phyloP scores from a whole-genome alignment of 2,329 filamentous ascomycete genomes.

The Fonsecaea pugnacius region DNA sequence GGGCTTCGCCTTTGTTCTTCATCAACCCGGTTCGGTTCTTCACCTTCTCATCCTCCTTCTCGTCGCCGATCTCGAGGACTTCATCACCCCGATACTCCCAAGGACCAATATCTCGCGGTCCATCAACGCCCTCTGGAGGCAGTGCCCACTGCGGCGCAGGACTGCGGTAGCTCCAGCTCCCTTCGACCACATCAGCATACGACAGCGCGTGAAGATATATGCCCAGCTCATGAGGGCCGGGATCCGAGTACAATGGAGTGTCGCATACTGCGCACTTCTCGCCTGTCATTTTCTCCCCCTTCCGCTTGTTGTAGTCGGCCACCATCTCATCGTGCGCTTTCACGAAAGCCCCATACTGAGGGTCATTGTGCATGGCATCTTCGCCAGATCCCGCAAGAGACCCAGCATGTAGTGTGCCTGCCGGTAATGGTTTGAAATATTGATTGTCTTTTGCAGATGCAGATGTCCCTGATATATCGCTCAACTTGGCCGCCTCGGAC shows the following conservation, averaged over 20 bases:
- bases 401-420: slow-evolving; percentile 43
- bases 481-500: slow-evolving; percentile 28
- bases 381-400: slow-evolving; percentile 18
- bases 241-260: slow-evolving; percentile 91
- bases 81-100: slow-evolving; percentile 47
- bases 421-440: slow-evolving; percentile 29
- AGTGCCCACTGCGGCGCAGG: slow-evolving; percentile 84
- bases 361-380: slow-evolving; percentile 29
- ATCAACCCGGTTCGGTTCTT: slow-evolving; percentile 32
- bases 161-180: slow-evolving; percentile 85
- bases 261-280: slow-evolving; percentile 78
- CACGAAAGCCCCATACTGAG: slow-evolving; percentile 32
- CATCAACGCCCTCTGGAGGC: slow-evolving; percentile 72
- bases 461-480: slow-evolving; percentile 10
- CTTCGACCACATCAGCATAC: slow-evolving; percentile 77
- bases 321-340: slow-evolving; percentile 75
- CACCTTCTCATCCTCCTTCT: slow-evolving; percentile 37
- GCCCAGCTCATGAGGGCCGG: slow-evolving; percentile 83
- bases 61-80: slow-evolving; percentile 44
- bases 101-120: slow-evolving; percentile 68
- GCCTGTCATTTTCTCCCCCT: slow-evolving; percentile 92
- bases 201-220: slow-evolving; percentile 92
- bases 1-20: slow-evolving; percentile 30
- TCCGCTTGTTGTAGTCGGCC: slow-evolving; percentile 83
- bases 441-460: slow-evolving; percentile 1